phyloP scores from a whole-genome alignment of 2,329 filamentous ascomycete species.

The Didymella lethalis region DNA sequence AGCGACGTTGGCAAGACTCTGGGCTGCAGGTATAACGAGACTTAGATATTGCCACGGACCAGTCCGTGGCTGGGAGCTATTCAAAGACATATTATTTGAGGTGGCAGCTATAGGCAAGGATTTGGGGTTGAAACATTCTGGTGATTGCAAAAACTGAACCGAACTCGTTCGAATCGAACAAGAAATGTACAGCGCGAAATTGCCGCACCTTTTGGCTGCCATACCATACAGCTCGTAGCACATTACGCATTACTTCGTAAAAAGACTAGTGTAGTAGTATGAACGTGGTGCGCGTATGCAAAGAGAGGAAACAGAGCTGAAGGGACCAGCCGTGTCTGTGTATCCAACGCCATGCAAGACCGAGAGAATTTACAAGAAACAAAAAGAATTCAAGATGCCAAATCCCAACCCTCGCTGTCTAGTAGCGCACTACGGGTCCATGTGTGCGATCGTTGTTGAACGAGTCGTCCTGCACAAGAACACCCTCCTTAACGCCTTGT shows the following conservation, averaged over 20 bases:
- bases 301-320: neutral
- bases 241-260: constrained; percentile 32
- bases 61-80: neutral
- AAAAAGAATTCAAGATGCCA: neutral
- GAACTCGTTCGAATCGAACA: neutral
- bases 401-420: constrained; percentile 6
- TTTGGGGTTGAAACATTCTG: neutral
- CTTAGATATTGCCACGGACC: constrained; percentile 9
- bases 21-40: constrained; percentile 6
- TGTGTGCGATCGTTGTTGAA: constrained; percentile 26
- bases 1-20: neutral
- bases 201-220: neutral
- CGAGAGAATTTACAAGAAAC: constrained; percentile 6
- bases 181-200: neutral
- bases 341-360: constrained; percentile 18
- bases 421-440: constrained; percentile 48
- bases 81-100: neutral
- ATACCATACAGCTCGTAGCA: constrained; percentile 19
- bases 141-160: neutral
- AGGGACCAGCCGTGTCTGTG: constrained; percentile 14
- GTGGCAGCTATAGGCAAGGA: constrained; percentile 5
- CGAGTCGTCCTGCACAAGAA: constrained; percentile 41
- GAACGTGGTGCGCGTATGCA: constrained; percentile 7
- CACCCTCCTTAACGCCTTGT: constrained; percentile 52
- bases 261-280: constrained; percentile 3